Evolutionary conservation across 441 rosid genomes (phyloP).

Genomic region (Lagerstroemia fauriei): DNA sequence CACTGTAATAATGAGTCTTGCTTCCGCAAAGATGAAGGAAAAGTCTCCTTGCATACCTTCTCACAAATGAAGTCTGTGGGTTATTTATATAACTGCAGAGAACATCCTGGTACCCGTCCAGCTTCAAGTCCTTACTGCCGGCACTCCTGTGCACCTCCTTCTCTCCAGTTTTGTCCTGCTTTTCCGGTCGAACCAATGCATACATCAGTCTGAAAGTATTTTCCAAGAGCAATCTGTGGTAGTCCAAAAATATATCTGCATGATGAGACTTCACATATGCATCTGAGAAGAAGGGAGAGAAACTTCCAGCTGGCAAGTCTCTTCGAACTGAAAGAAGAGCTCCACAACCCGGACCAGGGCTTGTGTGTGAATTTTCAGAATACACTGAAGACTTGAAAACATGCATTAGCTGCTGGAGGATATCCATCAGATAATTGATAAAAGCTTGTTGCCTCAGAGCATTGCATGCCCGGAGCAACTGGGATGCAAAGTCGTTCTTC

Average conservation of each 20-base stretch:
- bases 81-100: constrained; percentile 98
- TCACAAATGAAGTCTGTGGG: constrained; percentile 89
- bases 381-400: constrained; percentile 75
- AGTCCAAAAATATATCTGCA: constrained; percentile 86
- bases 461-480: constrained; percentile 82
- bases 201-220: constrained; percentile 92
- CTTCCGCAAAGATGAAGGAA: constrained; percentile 98
- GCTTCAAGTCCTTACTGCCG: constrained; percentile 81
- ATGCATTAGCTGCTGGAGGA: constrained; percentile 89
- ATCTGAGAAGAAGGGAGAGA: constrained; percentile 97
- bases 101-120: constrained; percentile 97
- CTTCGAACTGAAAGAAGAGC: constrained; percentile 84
- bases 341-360: constrained; percentile 94
- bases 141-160: constrained; percentile 73
- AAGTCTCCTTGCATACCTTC: constrained; percentile 98
- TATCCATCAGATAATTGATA: constrained; percentile 92
- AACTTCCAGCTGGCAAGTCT: constrained; percentile 95
- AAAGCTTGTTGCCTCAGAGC: constrained; percentile 85
- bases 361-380: constrained; percentile 62
- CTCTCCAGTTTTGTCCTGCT: constrained; percentile 93
- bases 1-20: constrained; percentile 94
- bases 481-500: constrained; percentile 83
- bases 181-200: constrained; percentile 95
- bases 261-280: constrained; percentile 96
- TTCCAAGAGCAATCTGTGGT: constrained; percentile 87